Conservation (phyloP, 805 yeast species). For the Saccharomyces mikatae region DNA sequence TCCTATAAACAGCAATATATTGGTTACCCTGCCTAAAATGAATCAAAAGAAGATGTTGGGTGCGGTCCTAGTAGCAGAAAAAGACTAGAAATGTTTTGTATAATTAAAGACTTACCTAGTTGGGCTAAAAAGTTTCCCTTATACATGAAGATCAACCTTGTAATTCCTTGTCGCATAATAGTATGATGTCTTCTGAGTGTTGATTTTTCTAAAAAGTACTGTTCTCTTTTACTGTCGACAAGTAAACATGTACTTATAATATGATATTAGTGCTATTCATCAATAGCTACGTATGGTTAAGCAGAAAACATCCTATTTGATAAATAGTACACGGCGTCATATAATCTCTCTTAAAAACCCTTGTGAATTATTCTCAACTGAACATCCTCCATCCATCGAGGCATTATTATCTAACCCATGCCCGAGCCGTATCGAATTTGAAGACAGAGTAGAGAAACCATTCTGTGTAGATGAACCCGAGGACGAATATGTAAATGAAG, state of each 20-base stretch:
- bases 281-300: background rate
- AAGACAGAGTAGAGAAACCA: conserved; percentile 12
- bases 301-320: background rate
- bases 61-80: background rate
- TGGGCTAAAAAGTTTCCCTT: background rate
- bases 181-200: background rate
- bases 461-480: conserved; percentile 12
- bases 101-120: background rate
- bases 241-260: background rate
- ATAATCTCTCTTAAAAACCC: conserved; percentile 21
- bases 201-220: background rate
- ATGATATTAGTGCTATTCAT: background rate
- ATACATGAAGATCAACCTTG: background rate
- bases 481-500: conserved; percentile 14
- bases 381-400: background rate
- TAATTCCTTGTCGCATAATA: background rate
- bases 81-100: background rate
- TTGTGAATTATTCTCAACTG: conserved; percentile 3
- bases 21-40: background rate
- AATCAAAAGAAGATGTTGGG: background rate
- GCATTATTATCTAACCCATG: background rate
- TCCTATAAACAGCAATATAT: background rate
- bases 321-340: background rate
- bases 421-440: conserved; percentile 11
- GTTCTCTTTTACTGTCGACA: background rate